A percentile compares a stretch with the other conserved stretches of the same genome.
Evolutionary conservation across 768 basidiomycete species (phyloP).

Genomic region (Amanita polypyramis): DNA sequence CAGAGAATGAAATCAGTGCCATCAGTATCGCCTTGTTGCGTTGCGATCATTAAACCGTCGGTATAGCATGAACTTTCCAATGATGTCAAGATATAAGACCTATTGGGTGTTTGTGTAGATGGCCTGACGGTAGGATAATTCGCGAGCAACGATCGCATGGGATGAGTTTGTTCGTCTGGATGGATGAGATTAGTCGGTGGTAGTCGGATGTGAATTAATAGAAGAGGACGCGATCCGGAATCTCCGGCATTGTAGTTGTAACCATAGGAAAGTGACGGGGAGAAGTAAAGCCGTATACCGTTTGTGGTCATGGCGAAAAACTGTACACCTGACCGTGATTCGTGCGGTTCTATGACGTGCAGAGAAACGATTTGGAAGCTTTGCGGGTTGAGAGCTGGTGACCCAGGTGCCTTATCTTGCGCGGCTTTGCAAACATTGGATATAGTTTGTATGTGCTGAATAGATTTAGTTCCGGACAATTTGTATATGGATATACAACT

Average conservation of each 20-base stretch:
- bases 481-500: slow-evolving; percentile 58
- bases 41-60: slow-evolving; percentile 55
- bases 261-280: slow-evolving; percentile 37
- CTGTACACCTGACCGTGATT: slow-evolving; percentile 62
- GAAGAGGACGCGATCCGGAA: slow-evolving; percentile 33
- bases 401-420: slow-evolving; percentile 73
- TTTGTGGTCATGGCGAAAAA: slow-evolving; percentile 76
- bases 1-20: slow-evolving; percentile 70
- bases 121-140: slow-evolving; percentile 32
- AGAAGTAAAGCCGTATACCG: slow-evolving; percentile 81
- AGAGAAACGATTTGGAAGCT: slow-evolving; percentile 61
- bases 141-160: slow-evolving; percentile 33
- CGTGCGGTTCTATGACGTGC: slow-evolving; percentile 55
- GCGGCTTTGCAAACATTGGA: slow-evolving; percentile 64
- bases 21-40: slow-evolving; percentile 68
- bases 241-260: slow-evolving; percentile 24
- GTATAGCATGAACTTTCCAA: slow-evolving; percentile 57
- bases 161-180: slow-evolving; percentile 55
- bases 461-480: slow-evolving; percentile 48
- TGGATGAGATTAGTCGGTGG: slow-evolving; percentile 70
- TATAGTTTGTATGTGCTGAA: slow-evolving; percentile 69
- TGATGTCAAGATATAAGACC: slow-evolving; percentile 47
- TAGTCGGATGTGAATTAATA: slow-evolving; percentile 70
- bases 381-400: slow-evolving; percentile 59
- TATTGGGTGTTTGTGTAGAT: slow-evolving; percentile 13